These are phyloP conservation scores for Daldinia sp. DNA, from an alignment of 2,329 filamentous ascomycete species.

Conservation along the genomic window DNA sequence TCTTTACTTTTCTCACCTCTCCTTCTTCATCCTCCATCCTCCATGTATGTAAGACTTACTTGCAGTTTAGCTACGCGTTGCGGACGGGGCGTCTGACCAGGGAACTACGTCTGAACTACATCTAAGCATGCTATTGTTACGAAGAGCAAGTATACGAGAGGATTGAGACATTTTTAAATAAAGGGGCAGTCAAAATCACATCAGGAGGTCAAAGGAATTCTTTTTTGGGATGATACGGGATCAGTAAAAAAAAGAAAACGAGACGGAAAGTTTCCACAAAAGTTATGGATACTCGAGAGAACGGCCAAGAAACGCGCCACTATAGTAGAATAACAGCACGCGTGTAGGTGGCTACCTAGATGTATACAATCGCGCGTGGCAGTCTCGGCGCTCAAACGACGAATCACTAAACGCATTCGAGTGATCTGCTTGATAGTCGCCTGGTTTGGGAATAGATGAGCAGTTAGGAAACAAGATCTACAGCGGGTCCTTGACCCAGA, in stretches of 20 bases:
- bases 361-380: neutral
- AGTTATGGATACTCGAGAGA: neutral
- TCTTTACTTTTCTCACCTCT: neutral
- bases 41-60: constrained; percentile 7
- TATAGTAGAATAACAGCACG: neutral
- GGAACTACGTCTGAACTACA: neutral
- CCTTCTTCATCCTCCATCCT: neutral
- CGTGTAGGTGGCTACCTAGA: neutral
- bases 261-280: neutral
- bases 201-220: neutral
- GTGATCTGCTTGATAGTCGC: neutral
- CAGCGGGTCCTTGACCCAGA: neutral
- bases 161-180: neutral
- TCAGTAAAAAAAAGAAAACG: no score
- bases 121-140: neutral
- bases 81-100: no score
- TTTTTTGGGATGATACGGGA: neutral
- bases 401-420: neutral
- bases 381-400: neutral
- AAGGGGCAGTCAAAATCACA: neutral
- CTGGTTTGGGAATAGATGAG: neutral
- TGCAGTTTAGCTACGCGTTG: neutral
- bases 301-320: neutral
- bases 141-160: neutral
- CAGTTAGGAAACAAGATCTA: neutral